These are phyloP conservation scores for Calonectria multiphialidica DNA, from an alignment of 2,329 filamentous ascomycete species.

Conservation along the genomic window DNA sequence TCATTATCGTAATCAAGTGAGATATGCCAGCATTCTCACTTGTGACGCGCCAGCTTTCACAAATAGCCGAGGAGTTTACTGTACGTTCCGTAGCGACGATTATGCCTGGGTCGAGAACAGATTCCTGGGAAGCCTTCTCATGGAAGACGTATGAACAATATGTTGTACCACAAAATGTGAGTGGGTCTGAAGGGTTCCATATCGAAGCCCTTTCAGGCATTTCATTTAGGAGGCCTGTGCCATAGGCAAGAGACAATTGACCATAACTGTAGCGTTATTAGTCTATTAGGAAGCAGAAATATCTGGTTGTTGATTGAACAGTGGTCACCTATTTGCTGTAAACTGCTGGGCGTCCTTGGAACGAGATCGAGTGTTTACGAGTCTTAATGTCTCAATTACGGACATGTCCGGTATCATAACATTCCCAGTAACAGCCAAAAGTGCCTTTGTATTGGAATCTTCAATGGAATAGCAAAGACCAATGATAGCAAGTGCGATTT, in stretches of 20 bases:
- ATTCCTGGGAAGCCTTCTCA: neutral
- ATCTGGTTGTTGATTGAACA: neutral
- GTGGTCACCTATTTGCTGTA: neutral
- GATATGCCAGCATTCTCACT: neutral
- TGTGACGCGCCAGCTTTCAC: neutral
- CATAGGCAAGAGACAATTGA: neutral
- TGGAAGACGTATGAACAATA: neutral
- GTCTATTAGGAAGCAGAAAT: neutral
- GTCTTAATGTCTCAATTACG: neutral
- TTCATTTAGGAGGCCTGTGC: neutral
- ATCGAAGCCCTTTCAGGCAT: neutral
- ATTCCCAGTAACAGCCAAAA: neutral
- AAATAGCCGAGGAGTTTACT: neutral
- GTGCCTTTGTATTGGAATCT: neutral
- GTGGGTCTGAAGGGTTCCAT: neutral
- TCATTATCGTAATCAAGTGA: neutral
- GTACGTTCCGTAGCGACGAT: neutral
- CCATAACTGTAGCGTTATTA: neutral
- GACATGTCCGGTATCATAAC: neutral
- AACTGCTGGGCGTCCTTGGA: neutral
- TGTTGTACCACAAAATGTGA: neutral
- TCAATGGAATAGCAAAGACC: neutral
- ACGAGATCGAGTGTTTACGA: neutral
- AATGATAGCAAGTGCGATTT: neutral
- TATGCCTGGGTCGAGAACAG: neutral